A percentile compares a stretch with the other conserved stretches of the same genome.
These are phyloP conservation scores for Microcos paniculata DNA, from an alignment of 345 rosid species.

Conservation along the genomic window DNA sequence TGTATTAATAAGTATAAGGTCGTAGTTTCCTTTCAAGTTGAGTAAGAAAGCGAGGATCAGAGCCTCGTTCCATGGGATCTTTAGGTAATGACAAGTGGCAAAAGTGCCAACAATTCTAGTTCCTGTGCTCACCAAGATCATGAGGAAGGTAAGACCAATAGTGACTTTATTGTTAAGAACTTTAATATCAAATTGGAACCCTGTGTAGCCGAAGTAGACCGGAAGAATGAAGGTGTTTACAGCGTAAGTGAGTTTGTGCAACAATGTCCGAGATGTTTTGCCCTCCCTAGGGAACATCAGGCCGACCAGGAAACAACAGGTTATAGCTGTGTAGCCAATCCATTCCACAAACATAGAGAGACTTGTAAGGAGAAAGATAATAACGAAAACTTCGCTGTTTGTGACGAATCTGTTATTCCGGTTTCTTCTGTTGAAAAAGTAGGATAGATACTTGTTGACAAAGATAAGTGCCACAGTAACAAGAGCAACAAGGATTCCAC, in stretches of 20 bases:
- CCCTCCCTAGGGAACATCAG: conserved; percentile 80
- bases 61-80: conserved; percentile 55
- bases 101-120: conserved; percentile 66
- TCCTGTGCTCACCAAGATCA: conserved; percentile 39
- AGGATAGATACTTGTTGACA: conserved; percentile 47
- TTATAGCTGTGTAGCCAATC: conserved; percentile 38
- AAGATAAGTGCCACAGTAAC: conserved; percentile 34
- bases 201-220: conserved; percentile 73
- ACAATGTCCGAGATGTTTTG: conserved; percentile 65
- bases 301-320: conserved; percentile 59
- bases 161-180: conserved; percentile 2
- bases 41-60: conserved; percentile 53
- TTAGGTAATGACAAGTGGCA: conserved; percentile 46
- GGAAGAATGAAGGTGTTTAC: conserved; percentile 78
- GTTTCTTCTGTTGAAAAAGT: conserved; percentile 60
- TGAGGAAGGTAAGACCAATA: conserved; percentile 10
- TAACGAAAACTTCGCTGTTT: conserved; percentile 49
- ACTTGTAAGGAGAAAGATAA: conserved; percentile 40
- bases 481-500: conserved; percentile 27
- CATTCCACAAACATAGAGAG: conserved; percentile 44
- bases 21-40: conserved; percentile 70
- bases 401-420: conserved; percentile 56
- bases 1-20: conserved; percentile 45
- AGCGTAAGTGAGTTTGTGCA: conserved; percentile 58
- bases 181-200: conserved; percentile 53